A percentile compares a stretch with the other conserved stretches of the same genome.
phyloP scores from a whole-genome alignment of 2,329 filamentous ascomycete genomes.

The Thermomyces lanuginosus region DNA sequence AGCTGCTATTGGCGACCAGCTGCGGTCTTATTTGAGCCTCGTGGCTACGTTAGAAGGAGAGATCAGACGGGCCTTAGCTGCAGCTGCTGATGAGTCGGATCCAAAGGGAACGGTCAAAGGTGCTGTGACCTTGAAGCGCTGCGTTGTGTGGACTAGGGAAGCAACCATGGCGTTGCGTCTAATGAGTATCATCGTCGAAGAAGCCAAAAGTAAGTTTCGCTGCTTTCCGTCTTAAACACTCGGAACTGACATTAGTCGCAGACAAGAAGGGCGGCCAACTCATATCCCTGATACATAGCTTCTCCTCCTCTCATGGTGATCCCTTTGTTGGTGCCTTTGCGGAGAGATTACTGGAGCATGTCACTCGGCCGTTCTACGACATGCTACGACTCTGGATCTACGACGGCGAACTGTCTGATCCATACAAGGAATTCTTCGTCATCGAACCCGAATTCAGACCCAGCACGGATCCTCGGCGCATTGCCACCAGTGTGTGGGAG shows the following conservation, averaged over 20 bases:
- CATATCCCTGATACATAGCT: constrained; percentile 82
- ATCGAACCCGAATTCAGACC: constrained; percentile 53
- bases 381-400: constrained; percentile 97
- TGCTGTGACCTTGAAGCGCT: constrained; percentile 85
- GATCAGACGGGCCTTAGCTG: constrained; percentile 64
- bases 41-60: constrained; percentile 87
- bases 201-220: constrained; percentile 49
- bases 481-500: constrained; percentile 85
- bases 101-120: constrained; percentile 62
- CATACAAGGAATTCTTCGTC: constrained; percentile 90
- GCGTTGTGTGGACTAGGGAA: constrained; percentile 92
- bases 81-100: constrained; percentile 42
- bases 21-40: constrained; percentile 76
- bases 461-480: constrained; percentile 31
- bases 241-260: constrained; percentile 11
- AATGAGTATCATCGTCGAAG: constrained; percentile 87
- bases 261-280: constrained; percentile 72
- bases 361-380: constrained; percentile 90
- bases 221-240: background rate
- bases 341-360: constrained; percentile 67
- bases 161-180: constrained; percentile 87
- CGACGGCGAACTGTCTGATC: constrained; percentile 92
- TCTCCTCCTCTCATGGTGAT: constrained; percentile 86
- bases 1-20: constrained; percentile 67
- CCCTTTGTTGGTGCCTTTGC: constrained; percentile 89